Base-by-base conservation (phyloP, 192 early-diverging fungal species). In the Anaeromyces robustus region DNA sequence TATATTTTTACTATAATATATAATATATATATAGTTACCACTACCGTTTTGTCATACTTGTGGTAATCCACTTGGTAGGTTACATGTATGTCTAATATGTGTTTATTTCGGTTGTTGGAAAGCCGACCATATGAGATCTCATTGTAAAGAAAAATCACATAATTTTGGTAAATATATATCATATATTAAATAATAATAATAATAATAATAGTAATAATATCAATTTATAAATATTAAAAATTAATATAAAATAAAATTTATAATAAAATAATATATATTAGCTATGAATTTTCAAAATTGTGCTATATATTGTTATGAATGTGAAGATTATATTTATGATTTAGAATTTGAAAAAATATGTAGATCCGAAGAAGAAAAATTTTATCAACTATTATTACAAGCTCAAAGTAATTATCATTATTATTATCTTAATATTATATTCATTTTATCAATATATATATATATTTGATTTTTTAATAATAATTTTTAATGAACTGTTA, bases 321-420 rank as follows among this genome's bases (percentile, higher is more conserved):
- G 96, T 86, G 87, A 91, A 79, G 94, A 96, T 83, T 96, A 96
- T 84, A 87, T 97, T 0, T 93, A 94, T 83, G 96, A 96, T 84
- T 79, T 86, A 3, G 92, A 93, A 41, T 87, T 96, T 19, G 88
- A 91, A n/a, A 79, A 82, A 28, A 83, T 87, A 68, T 68, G n/a
- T 78, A 80, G 89, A 41, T 79, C 83, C 28, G 78, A 84, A 9
- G 84, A 92, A 83, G 83, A 84, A 80, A 82, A 81, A 78, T 80
- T 86, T 30, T 89, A 81, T 86, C 84, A 86, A 39, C 30, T 83
- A 83, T 28, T 83, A 85, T 81, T 81, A 83, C 7, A 84, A 83
- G 52, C 82, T 80, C 29, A 84, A 85, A 77, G 77, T 85, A 18
- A 82, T 83, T 31, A 81, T 68, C n/a, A n/a, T n/a, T n/a, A n/a